phyloP scores from a whole-genome alignment of 164 flowering plant genomes.

The Protea cynaroides region DNA sequence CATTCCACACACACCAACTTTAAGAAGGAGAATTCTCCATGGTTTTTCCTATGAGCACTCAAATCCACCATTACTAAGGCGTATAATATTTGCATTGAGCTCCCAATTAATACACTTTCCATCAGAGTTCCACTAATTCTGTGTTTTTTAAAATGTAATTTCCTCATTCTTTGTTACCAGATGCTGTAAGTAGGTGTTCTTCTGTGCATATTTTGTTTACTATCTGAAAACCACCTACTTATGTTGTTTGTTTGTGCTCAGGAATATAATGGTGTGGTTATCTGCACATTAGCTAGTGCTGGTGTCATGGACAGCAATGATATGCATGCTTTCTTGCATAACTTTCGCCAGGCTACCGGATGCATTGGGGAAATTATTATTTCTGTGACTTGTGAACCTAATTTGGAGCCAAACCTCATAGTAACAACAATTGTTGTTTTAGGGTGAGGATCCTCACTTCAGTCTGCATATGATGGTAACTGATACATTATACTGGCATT shows the following conservation, averaged over 20 bases:
- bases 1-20: too few relatives aligned
- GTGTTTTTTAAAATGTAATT: not conserved
- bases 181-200: not conserved
- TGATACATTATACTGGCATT: not conserved
- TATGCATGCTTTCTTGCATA: conserved; percentile 31
- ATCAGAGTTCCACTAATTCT: not conserved
- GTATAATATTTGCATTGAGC: too few relatives aligned
- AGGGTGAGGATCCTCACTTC: conserved; percentile 42
- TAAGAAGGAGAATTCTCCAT: too few relatives aligned
- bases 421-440: conserved; percentile 55
- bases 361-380: conserved; percentile 45
- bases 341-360: conserved; percentile 51
- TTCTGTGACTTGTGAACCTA: conserved; percentile 52
- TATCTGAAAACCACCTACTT: not conserved
- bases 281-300: conserved; percentile 63
- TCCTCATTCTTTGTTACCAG: not conserved
- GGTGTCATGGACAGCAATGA: conserved; percentile 29
- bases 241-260: conserved; percentile 15
- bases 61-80: too few relatives aligned
- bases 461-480: not conserved
- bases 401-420: conserved; percentile 55
- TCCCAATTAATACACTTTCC: not conserved
- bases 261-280: conserved; percentile 50
- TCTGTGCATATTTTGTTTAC: not conserved
- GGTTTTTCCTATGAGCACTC: too few relatives aligned